A percentile compares a stretch with the other conserved stretches of the same genome.
Evolutionary conservation across 805 yeast genomes (phyloP).

Genomic region (Wickerhamiella parazyma): DNA sequence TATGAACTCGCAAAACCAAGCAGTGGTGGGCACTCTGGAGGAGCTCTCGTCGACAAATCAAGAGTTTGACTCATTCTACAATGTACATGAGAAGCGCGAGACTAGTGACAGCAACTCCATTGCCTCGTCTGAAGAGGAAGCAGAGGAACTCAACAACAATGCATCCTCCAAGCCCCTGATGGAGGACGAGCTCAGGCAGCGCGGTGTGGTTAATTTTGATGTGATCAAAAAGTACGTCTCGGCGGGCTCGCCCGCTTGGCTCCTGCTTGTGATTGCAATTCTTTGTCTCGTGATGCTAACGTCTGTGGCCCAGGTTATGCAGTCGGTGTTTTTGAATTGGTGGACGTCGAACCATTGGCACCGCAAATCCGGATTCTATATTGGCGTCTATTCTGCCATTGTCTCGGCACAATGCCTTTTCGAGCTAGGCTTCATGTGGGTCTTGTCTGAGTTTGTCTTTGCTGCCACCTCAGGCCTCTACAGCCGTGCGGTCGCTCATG

Average conservation of each 20-base stretch:
- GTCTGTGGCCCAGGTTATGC: slow-evolving; percentile 34
- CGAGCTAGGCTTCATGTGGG: not conserved
- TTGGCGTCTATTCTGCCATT: slow-evolving; percentile 44
- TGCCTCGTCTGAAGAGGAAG: slow-evolving; percentile 10
- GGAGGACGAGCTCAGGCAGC: not conserved
- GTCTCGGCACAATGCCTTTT: slow-evolving; percentile 35
- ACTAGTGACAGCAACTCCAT: not conserved
- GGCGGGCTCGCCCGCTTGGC: not conserved
- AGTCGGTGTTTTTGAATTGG: slow-evolving; percentile 42
- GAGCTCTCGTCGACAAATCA: slow-evolving; percentile 31
- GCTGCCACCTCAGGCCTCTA: slow-evolving; percentile 47
- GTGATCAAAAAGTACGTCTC: slow-evolving; percentile 1
- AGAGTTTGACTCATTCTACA: not conserved
- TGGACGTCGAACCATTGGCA: slow-evolving; percentile 54
- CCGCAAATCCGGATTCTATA: slow-evolving; percentile 42
- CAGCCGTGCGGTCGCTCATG: slow-evolving; percentile 40
- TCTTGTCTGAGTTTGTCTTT: slow-evolving; percentile 33
- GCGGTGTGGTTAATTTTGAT: not conserved
- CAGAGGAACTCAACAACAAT: slow-evolving; percentile 9
- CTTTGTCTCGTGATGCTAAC: slow-evolving; percentile 24
- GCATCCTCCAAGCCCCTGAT: not conserved
- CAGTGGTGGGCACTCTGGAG: slow-evolving; percentile 46
- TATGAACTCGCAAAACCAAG: slow-evolving; percentile 43
- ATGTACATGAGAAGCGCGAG: not conserved
- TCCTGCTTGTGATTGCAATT: not conserved